Base-by-base conservation (phyloP, 228 moss, liverwort and hornwort genomes). In the Sphagnum magellanicum region DNA sequence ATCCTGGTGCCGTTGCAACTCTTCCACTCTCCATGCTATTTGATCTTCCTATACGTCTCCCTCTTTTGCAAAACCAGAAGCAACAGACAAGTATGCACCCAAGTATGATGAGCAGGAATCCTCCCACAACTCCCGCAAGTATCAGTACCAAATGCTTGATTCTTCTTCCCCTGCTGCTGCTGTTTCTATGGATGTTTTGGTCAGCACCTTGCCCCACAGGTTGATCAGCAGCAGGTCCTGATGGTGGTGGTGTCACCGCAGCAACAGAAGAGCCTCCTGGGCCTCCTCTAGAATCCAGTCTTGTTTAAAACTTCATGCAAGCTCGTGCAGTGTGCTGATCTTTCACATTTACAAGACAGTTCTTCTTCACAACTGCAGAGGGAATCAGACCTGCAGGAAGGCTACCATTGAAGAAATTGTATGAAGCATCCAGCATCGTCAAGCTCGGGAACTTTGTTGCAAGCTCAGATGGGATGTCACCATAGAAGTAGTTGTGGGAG, bases 371-470 rank as follows among this genome's bases (percentile, higher is more conserved):
- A 47, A 77, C 60, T 5, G 91, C 85, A 66, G 52, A 50, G 0
- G 84, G 74, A 14, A 88, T 81, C 9, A 91, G 69, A 5, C 70
- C 78, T n/a, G 59, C 64, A 0, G 97, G 97, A 14, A 81, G 52
- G 17, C 76, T 84, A 49, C 87, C 97, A 57, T 97, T 91, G 77
- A 93, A 91, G 55, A 90, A 97, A 65, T 97, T 93, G 69, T 82
- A 74, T 0, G 93, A 93, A 0, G 90, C 67, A 46, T 97, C 86
- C 51, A 97, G 71, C 6, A 73, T 59, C 9, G 74, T 61, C 4
- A 93, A 68, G 4, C 67, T 76, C 5, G 70, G 65, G 6, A 88
- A 72, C 9, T 55, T 55, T 4, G 50, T 55, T 8, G 64, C 71
- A 12, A 90, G 69, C 17, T 85, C 74, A 48, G 79, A 66, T 0